phyloP scores from a whole-genome alignment of 139 green algal species.

The Picochlorum sp. region DNA sequence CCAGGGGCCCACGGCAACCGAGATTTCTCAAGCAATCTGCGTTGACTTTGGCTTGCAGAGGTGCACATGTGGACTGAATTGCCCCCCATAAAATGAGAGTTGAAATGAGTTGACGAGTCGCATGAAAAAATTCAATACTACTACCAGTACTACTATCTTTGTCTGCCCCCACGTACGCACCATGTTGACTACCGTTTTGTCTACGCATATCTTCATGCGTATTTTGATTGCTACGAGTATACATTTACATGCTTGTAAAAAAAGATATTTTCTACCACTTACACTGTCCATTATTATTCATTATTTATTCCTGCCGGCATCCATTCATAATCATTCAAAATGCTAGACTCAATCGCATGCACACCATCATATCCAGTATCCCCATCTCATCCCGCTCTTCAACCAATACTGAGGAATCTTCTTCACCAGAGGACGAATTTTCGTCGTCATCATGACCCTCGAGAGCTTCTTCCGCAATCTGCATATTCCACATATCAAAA shows the following conservation, averaged over 20 bases:
- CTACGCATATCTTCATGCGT: not conserved
- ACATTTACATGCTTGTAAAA: no score
- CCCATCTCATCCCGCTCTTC: no score
- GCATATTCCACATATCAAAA: conserved; percentile 37
- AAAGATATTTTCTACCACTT: no score
- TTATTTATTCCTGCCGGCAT: no score
- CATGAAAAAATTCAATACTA: not conserved
- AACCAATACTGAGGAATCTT: not conserved
- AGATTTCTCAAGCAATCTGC: not conserved
- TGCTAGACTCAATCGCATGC: no score
- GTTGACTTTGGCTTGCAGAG: not conserved
- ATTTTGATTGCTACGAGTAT: no score
- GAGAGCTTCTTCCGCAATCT: conserved; percentile 21
- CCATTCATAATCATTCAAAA: no score
- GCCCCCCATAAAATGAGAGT: conserved; percentile 6
- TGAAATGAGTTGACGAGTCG: not conserved
- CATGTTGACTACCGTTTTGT: conserved; percentile 10
- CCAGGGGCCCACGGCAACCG: not conserved
- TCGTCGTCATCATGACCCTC: conserved; percentile 8
- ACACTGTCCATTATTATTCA: no score
- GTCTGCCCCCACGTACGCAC: conserved; percentile 5
- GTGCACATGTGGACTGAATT: not conserved
- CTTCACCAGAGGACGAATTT: not conserved
- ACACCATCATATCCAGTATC: no score
- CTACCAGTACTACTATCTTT: no score